A percentile compares a stretch with the other conserved stretches of the same genome.
phyloP scores from a whole-genome alignment of 306 rosid genomes.

The Fragaria nilgerrensis region DNA sequence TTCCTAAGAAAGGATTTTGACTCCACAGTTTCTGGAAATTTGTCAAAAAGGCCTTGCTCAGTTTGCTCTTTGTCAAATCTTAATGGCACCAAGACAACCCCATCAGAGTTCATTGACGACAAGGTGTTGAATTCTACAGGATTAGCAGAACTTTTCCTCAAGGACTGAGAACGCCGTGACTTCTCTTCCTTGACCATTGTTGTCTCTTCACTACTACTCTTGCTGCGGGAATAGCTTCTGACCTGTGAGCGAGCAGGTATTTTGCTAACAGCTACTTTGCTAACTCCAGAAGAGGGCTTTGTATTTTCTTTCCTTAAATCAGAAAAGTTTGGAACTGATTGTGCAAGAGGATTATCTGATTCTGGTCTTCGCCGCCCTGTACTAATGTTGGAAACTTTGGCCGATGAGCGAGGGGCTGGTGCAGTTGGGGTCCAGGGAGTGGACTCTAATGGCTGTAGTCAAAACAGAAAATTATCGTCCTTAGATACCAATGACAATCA shows the following conservation, averaged over 20 bases:
- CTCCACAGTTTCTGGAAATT: slow-evolving; percentile 38
- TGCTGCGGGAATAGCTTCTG: slow-evolving; percentile 65
- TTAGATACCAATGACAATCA: slow-evolving; percentile 25
- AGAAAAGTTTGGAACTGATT: slow-evolving; percentile 92
- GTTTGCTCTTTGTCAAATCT: slow-evolving; percentile 64
- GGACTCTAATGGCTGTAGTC: slow-evolving; percentile 70
- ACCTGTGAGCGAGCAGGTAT: slow-evolving; percentile 55
- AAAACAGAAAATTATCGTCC: slow-evolving; percentile 25
- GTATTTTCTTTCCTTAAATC: slow-evolving; percentile 97
- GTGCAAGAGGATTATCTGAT: slow-evolving; percentile 70
- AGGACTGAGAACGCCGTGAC: slow-evolving; percentile 52
- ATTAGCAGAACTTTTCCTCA: slow-evolving; percentile 61
- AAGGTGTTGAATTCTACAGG: slow-evolving; percentile 60
- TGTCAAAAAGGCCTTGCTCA: slow-evolving; percentile 47
- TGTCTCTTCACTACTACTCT: slow-evolving; percentile 59
- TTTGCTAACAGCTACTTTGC: slow-evolving; percentile 68
- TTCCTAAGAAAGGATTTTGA: slow-evolving; percentile 63
- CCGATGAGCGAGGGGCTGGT: slow-evolving; percentile 51
- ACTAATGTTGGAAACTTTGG: slow-evolving; percentile 46
- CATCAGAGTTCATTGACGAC: slow-evolving; percentile 56
- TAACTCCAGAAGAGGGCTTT: slow-evolving; percentile 67
- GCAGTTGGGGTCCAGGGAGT: slow-evolving; percentile 51
- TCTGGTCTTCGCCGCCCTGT: slow-evolving; percentile 69
- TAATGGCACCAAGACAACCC: slow-evolving; percentile 62
- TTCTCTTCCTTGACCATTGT: slow-evolving; percentile 69